A percentile compares a stretch with the other conserved stretches of the same genome.
Conservation (phyloP, 2,329 filamentous ascomycete species). For the Cladosporium sp. region DNA sequence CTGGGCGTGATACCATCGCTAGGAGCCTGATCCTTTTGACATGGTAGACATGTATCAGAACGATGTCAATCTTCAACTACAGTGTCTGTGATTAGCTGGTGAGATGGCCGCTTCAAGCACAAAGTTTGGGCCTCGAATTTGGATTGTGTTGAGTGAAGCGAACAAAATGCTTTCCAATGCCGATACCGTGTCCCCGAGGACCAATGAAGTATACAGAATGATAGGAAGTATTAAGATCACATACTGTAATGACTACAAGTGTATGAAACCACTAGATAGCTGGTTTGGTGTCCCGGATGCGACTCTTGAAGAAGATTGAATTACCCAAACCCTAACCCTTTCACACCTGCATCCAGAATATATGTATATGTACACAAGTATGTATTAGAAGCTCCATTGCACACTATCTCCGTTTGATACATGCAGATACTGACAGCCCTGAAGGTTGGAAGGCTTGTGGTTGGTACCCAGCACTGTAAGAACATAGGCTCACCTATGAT, state of each 20-base stretch:
- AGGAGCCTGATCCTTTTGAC: not conserved
- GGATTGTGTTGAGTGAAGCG: not conserved
- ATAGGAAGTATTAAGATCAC: accelerated
- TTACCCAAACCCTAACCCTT: not conserved
- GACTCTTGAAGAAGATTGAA: not conserved
- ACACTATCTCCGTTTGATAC: not conserved
- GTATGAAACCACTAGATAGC: not conserved
- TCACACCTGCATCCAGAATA: no score
- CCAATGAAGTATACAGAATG: not conserved
- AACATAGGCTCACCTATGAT: not conserved
- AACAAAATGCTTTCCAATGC: not conserved
- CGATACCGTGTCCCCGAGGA: not conserved
- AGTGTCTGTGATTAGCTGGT: not conserved
- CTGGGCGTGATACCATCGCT: not conserved
- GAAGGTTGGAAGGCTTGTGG: not conserved
- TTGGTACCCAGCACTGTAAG: not conserved
- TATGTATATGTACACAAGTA: not conserved
- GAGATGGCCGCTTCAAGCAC: not conserved
- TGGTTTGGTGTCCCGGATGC: not conserved
- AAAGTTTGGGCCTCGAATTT: not conserved
- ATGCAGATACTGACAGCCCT: not conserved
- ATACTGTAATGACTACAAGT: not conserved
- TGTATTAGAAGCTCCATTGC: not conserved
- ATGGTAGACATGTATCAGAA: not conserved
- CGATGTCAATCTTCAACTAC: not conserved